Conservation (phyloP, 2,329 filamentous ascomycete species). For the Scedosporium minutisporum region DNA sequence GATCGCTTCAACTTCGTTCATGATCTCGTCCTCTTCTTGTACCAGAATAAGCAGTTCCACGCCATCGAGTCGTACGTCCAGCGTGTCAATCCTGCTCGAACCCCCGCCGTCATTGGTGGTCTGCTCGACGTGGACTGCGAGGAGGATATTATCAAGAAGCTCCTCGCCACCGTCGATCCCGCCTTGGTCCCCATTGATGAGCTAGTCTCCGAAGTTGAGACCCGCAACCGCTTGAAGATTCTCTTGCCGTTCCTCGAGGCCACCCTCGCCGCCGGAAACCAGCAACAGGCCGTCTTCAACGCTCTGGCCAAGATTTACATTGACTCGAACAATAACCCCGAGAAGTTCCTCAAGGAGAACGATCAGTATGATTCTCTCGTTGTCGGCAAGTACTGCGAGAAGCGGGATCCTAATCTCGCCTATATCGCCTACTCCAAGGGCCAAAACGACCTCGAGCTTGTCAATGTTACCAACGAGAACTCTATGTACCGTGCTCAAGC, state of each 20-base stretch:
- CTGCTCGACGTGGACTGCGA: conserved; percentile 96
- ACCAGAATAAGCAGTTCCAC: conserved; percentile 98
- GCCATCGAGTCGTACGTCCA: conserved; percentile 98
- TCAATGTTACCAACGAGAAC: conserved; percentile 98
- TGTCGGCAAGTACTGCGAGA: conserved; percentile 97
- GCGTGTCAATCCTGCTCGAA: conserved; percentile 83
- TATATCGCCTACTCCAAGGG: conserved; percentile 95
- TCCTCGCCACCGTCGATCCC: conserved; percentile 76
- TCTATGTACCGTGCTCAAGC: conserved; percentile 99
- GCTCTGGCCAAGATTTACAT: conserved; percentile 99
- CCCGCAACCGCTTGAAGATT: conserved; percentile 88
- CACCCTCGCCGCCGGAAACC: conserved; percentile 79
- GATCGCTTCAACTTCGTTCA: conserved; percentile 99
- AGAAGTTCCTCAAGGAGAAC: conserved; percentile 96
- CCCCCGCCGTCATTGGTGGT: conserved; percentile 86
- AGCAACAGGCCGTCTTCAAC: conserved; percentile 94
- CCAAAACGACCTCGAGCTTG: conserved; percentile 92
- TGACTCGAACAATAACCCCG: conserved; percentile 94
- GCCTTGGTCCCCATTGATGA: conserved; percentile 86
- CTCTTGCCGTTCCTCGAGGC: conserved; percentile 92
- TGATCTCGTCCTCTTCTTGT: conserved; percentile 89
- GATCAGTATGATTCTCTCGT: conserved; percentile 87
- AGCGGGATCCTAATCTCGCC: conserved; percentile 90
- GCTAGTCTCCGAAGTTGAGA: conserved; percentile 89
- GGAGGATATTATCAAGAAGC: conserved; percentile 87